phyloP scores from a whole-genome alignment of 805 yeast genomes.

The Kodamaea sagamina region DNA sequence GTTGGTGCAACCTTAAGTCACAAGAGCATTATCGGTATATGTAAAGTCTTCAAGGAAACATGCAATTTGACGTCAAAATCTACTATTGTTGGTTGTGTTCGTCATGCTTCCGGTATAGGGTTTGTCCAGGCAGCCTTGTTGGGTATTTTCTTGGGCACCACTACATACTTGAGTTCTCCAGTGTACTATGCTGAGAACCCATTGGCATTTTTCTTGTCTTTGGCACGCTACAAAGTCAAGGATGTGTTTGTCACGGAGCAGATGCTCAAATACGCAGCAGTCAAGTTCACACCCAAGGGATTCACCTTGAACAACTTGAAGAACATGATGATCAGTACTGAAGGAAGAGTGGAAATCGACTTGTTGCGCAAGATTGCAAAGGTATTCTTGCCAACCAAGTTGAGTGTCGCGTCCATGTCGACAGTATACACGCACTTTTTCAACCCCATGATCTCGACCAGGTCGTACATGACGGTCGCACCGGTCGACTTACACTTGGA shows the following conservation, averaged over 20 bases:
- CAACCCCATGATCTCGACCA: constrained; percentile 79
- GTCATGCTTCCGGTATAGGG: constrained; percentile 84
- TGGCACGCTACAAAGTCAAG: constrained; percentile 77
- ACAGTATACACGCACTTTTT: constrained; percentile 75
- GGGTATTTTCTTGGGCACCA: constrained; percentile 84
- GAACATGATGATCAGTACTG: constrained; percentile 82
- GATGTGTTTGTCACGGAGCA: constrained; percentile 84
- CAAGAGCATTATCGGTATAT: constrained; percentile 66
- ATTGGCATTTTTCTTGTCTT: constrained; percentile 61
- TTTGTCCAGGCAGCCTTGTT: constrained; percentile 80
- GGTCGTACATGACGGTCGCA: constrained; percentile 86
- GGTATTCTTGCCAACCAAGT: constrained; percentile 61
- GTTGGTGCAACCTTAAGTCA: constrained; percentile 62
- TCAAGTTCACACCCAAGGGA: constrained; percentile 58
- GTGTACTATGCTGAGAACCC: constrained; percentile 78
- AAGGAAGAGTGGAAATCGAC: constrained; percentile 68
- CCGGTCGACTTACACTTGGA: constrained; percentile 87
- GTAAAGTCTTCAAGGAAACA: constrained; percentile 89
- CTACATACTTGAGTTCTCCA: constrained; percentile 80
- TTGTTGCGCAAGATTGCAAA: constrained; percentile 58
- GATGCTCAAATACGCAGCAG: constrained; percentile 75
- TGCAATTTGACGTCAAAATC: constrained; percentile 74
- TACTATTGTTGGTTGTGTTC: constrained; percentile 82
- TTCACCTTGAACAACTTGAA: constrained; percentile 63
- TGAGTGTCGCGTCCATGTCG: constrained; percentile 70